A percentile compares a stretch with the other conserved stretches of the same genome.
Conservation (phyloP, 2,329 filamentous ascomycete species). For the Hymenotorrendiella dingleyae region DNA sequence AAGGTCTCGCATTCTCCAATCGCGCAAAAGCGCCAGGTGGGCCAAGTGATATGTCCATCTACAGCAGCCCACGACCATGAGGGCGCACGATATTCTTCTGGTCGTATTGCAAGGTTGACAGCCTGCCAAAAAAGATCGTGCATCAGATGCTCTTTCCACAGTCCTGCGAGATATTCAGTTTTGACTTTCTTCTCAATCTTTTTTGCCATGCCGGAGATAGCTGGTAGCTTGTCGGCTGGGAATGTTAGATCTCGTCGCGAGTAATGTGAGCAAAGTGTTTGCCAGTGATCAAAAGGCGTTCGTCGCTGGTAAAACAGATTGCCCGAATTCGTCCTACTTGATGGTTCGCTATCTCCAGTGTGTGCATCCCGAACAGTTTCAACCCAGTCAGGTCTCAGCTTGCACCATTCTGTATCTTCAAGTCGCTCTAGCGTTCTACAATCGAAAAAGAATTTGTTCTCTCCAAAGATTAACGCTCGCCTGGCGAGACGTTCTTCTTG, state of each 20-base stretch:
- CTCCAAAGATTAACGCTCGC: conserved; percentile 14
- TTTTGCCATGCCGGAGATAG: conserved; percentile 14
- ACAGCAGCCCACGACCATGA: conserved; percentile 15
- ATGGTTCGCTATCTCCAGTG: background rate
- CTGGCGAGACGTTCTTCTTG: conserved; percentile 16
- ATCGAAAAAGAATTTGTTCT: conserved; percentile 15
- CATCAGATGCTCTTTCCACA: conserved; percentile 8
- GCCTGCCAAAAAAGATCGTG: conserved; percentile 12
- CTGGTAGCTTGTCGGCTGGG: conserved; percentile 11
- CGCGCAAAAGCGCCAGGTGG: conserved; percentile 2
- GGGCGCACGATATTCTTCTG: conserved; percentile 8
- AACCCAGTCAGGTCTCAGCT: conserved; percentile 8
- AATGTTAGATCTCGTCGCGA: conserved; percentile 9
- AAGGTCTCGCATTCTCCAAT: conserved; percentile 2
- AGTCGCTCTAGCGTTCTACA: conserved; percentile 10
- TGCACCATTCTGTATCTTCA: conserved; percentile 5
- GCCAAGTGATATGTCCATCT: conserved; percentile 9
- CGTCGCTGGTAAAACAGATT: background rate
- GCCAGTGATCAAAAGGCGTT: conserved; percentile 8
- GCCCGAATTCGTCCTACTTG: background rate
- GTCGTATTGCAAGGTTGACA: background rate
- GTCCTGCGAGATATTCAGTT: conserved; percentile 8
- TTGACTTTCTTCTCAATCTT: conserved; percentile 2
- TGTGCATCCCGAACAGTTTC: background rate
- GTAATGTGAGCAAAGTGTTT: conserved; percentile 10